phyloP scores from a whole-genome alignment of 441 rosid genomes.

The Adansonia grandidieri region DNA sequence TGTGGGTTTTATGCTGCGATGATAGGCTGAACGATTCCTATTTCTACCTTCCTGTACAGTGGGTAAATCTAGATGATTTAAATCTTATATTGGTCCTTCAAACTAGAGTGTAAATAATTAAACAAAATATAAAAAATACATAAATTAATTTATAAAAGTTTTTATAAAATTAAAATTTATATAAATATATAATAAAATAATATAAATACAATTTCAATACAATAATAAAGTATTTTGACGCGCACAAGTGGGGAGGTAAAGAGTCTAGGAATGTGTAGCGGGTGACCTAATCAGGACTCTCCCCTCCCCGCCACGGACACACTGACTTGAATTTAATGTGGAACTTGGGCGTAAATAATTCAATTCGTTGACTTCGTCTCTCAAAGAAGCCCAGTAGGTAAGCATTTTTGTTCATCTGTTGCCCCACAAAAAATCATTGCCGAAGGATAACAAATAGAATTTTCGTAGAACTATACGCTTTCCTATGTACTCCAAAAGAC shows the following conservation, averaged over 20 bases:
- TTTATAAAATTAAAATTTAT: too few species aligned
- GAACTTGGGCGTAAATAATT: not conserved
- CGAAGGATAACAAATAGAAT: not conserved
- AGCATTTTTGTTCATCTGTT: not conserved
- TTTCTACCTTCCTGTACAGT: not conserved
- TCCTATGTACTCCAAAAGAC: too few species aligned
- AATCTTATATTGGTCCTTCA: not conserved
- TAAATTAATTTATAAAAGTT: too few species aligned
- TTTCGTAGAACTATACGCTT: too few species aligned
- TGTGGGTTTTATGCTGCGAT: not conserved
- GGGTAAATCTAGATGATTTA: not conserved
- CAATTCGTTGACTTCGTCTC: not conserved
- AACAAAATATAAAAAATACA: too few species aligned
- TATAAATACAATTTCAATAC: too few species aligned
- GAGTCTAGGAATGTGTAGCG: slow-evolving; percentile 12
- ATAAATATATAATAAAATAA: too few species aligned
- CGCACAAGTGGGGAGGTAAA: too few species aligned
- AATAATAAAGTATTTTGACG: too few species aligned
- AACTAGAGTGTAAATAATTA: not conserved
- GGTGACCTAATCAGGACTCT: slow-evolving; percentile 35
- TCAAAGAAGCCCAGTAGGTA: not conserved
- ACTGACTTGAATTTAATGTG: not conserved
- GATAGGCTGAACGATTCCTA: not conserved
- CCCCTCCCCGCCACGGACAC: not conserved
- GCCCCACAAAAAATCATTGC: not conserved